A percentile compares a stretch with the other conserved stretches of the same genome.
Conservation (phyloP, 2,329 filamentous ascomycete species). For the Diaporthe caulivora region DNA sequence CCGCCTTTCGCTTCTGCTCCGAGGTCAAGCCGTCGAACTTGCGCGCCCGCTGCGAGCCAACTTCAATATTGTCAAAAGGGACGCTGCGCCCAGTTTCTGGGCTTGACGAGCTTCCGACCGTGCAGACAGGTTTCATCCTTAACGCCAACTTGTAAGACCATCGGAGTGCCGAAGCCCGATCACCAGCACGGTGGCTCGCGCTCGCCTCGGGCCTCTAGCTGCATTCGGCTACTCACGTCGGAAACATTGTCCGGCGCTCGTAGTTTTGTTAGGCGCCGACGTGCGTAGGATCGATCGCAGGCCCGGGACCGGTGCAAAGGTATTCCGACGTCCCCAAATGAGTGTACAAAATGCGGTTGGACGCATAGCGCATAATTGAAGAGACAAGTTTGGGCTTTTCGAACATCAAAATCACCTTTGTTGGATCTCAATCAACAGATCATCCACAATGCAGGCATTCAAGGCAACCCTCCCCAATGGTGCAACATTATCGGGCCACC, state of each 20-base stretch:
- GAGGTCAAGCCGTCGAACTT: background rate
- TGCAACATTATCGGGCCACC: slow-evolving; percentile 31
- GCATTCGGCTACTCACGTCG: background rate
- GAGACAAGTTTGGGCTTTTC: background rate
- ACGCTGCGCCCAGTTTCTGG: background rate
- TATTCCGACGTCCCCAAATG: background rate
- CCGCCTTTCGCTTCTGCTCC: background rate
- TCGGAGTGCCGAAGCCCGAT: background rate
- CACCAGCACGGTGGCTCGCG: background rate
- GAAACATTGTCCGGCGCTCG: background rate
- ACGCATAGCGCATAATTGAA: no score
- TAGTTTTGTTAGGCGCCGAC: background rate
- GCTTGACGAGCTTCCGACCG: background rate
- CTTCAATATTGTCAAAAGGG: background rate
- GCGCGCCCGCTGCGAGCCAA: background rate
- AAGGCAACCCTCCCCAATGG: slow-evolving; percentile 29
- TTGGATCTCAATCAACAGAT: background rate
- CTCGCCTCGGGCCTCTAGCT: background rate
- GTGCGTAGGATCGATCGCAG: background rate
- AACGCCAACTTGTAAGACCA: background rate
- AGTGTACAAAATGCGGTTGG: no score
- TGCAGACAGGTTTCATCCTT: background rate
- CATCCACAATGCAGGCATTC: slow-evolving; percentile 34
- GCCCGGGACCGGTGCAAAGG: background rate
- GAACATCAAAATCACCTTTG: no score